A percentile compares a stretch with the other conserved stretches of the same genome.
These are phyloP conservation scores for Cladosporium cucumerinum DNA, from an alignment of 2,329 filamentous ascomycete species.

Conservation along the genomic window DNA sequence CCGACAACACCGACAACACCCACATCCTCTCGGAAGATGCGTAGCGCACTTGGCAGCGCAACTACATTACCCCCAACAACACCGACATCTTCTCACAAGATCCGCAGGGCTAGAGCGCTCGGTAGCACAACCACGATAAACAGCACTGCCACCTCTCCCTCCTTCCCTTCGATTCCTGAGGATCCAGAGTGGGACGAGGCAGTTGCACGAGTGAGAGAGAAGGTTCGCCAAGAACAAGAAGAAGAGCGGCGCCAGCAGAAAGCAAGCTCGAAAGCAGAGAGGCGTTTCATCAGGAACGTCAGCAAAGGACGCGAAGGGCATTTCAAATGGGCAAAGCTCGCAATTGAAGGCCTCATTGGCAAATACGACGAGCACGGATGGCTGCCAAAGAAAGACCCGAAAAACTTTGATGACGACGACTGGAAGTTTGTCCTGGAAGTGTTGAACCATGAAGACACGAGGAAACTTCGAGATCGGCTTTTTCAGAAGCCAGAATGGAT, in stretches of 20 bases:
- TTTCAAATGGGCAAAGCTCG: conserved; percentile 15
- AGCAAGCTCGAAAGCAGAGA: conserved; percentile 11
- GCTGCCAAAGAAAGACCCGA: conserved; percentile 15
- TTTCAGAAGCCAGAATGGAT: conserved; percentile 10
- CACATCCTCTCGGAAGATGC: neutral
- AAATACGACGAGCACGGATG: conserved; percentile 14
- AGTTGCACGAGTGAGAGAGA: conserved; percentile 7
- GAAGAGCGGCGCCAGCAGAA: conserved; percentile 13
- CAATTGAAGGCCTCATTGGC: conserved; percentile 10
- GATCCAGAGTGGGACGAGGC: conserved; percentile 1
- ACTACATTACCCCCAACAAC: neutral
- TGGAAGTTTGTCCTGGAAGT: conserved; percentile 9
- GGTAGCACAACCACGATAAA: neutral
- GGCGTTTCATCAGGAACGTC: neutral
- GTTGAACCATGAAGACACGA: conserved; percentile 1
- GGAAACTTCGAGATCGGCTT: neutral
- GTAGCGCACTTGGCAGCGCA: neutral
- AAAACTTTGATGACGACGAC: conserved; percentile 12
- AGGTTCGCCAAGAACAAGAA: conserved; percentile 1
- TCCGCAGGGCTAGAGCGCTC: neutral
- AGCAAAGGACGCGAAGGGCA: conserved; percentile 10
- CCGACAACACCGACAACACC: neutral
- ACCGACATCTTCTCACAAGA: neutral
- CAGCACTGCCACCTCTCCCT: neutral
- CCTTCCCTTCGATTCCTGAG: conserved; percentile 4